Conservation (phyloP, 2,329 filamentous ascomycete species). For the Ascocoryne sarcoides region DNA sequence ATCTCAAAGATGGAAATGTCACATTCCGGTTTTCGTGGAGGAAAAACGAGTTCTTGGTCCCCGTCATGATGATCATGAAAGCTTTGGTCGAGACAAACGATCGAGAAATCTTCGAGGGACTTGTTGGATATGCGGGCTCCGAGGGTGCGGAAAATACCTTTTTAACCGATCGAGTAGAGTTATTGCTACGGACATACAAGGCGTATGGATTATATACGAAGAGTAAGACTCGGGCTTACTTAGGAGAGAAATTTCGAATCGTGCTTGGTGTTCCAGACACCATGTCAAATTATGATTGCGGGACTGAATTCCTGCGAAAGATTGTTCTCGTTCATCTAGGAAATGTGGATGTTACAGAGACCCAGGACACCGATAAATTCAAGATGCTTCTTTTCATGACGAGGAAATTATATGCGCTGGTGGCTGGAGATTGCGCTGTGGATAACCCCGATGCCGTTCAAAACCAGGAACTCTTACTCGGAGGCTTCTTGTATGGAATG, state of each 20-base stretch:
- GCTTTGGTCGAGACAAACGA: slow-evolving; percentile 94
- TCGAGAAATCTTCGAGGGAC: slow-evolving; percentile 87
- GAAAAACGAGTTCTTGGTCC: slow-evolving; percentile 94
- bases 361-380: slow-evolving; percentile 87
- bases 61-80: slow-evolving; percentile 94
- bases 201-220: slow-evolving; percentile 76
- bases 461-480: slow-evolving; percentile 89
- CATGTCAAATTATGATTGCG: slow-evolving; percentile 79
- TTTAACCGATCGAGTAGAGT: slow-evolving; percentile 86
- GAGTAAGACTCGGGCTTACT: slow-evolving; percentile 71
- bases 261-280: slow-evolving; percentile 78
- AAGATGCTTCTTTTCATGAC: slow-evolving; percentile 92
- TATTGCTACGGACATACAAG: slow-evolving; percentile 89
- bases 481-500: slow-evolving; percentile 89
- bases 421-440: slow-evolving; percentile 82
- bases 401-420: slow-evolving; percentile 86
- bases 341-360: slow-evolving; percentile 71
- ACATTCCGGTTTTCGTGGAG: slow-evolving; percentile 97
- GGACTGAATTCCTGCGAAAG: slow-evolving; percentile 81
- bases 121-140: slow-evolving; percentile 70
- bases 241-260: slow-evolving; percentile 85
- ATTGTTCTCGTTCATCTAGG: slow-evolving; percentile 90
- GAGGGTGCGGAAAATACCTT: slow-evolving; percentile 82
- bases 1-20: slow-evolving; percentile 89
- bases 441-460: slow-evolving; percentile 97